These are phyloP conservation scores for Halophytophthora batemanensis DNA, from an alignment of 352 stramenopile species.

Conservation along the genomic window DNA sequence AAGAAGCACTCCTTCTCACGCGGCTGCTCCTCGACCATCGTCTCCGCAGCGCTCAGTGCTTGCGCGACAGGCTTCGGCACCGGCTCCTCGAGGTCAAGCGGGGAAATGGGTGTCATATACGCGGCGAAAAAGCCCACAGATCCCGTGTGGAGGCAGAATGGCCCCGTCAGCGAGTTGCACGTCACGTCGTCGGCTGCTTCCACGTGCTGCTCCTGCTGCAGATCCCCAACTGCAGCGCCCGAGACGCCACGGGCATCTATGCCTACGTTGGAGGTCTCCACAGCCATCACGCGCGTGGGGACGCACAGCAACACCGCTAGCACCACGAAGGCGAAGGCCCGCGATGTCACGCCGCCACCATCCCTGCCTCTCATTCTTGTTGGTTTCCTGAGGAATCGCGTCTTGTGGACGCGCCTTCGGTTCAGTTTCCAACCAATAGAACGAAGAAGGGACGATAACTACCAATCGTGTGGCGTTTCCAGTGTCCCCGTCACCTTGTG, in stretches of 20 bases:
- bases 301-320: constrained; percentile 10
- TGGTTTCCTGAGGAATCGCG: neutral
- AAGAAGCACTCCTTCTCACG: constrained; percentile 69
- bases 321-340: constrained; percentile 3
- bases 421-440: neutral
- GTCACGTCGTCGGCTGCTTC: constrained; percentile 9
- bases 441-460: no score
- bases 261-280: no score
- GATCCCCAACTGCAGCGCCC: neutral
- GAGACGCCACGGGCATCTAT: neutral
- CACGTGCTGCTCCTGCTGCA: neutral
- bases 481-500: neutral
- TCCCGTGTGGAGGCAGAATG: constrained; percentile 50
- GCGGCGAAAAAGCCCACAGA: constrained; percentile 31
- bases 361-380: constrained; percentile 6
- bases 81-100: constrained; percentile 20
- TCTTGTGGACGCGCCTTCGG: no score
- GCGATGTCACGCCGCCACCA: neutral
- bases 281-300: neutral
- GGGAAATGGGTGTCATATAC: constrained; percentile 64
- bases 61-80: constrained; percentile 7
- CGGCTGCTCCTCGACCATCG: constrained; percentile 1
- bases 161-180: constrained; percentile 64
- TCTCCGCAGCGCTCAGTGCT: constrained; percentile 5
- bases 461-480: no score